Evolutionary conservation across 192 early-diverging fungal species (phyloP).

Genomic region (Mortierella alpina): DNA sequence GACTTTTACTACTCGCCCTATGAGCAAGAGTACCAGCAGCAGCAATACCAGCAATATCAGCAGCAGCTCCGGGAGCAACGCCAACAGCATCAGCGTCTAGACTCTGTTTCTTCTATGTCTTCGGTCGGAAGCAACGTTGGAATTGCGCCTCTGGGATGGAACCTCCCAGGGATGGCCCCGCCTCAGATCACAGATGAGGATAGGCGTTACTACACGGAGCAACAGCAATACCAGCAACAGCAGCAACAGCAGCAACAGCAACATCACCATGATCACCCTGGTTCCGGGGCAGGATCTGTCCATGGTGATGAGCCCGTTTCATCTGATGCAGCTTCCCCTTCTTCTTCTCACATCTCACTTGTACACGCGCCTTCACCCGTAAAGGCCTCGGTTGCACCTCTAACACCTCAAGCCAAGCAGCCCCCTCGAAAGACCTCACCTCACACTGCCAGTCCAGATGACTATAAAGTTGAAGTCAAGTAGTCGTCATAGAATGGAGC

Average conservation of each 20-base stretch:
- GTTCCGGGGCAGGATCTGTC: conserved; percentile 22
- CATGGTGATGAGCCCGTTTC: conserved; percentile 10
- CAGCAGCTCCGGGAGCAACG: conserved; percentile 39
- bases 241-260: conserved; percentile 15
- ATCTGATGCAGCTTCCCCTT: conserved; percentile 36
- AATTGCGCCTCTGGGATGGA: conserved; percentile 47
- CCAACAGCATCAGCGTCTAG: conserved; percentile 29
- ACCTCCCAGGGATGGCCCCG: conserved; percentile 43
- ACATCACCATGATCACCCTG: conserved; percentile 28
- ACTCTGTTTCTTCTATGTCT: conserved; percentile 32
- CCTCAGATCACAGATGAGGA: conserved; percentile 34
- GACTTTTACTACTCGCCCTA: conserved; percentile 45
- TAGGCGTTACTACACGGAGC: conserved; percentile 13
- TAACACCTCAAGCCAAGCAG: conserved; percentile 5
- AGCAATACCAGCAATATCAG: conserved; percentile 45
- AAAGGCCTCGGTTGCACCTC: conserved; percentile 23
- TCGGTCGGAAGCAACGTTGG: conserved; percentile 16
- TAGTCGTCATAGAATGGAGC: not conserved
- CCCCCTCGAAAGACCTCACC: not conserved
- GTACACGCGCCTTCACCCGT: conserved; percentile 24
- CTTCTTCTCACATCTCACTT: conserved; percentile 40
- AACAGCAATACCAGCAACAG: conserved; percentile 1
- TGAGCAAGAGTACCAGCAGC: conserved; percentile 49
- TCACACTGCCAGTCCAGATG: conserved; percentile 22
- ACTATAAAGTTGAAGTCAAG: conserved; percentile 53